Base-by-base conservation (phyloP, 1,139 yeast species). In the Yamadazyma friedrichii region DNA sequence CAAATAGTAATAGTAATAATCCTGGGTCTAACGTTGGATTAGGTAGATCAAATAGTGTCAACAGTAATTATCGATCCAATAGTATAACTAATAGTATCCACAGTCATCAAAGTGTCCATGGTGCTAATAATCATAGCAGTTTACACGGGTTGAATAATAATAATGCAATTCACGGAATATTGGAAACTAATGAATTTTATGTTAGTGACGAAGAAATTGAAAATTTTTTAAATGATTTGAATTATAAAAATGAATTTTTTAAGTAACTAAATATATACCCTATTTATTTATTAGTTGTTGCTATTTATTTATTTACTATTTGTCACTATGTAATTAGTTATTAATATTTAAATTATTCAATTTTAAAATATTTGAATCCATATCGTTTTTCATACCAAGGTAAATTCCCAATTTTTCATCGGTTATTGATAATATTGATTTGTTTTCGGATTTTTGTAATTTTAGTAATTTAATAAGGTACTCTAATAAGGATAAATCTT, bases 341-440 rank as follows among this genome's bases (percentile, higher is more conserved):
- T 46, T 39, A 11, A 66, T 46, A 26, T 63, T 56, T 39, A 70
- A 58, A 42, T 64, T 56, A 39, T 67, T 54, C 37, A 71, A 52
- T 35, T 76, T 51, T 30, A 56, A 60, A 3, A 64, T 61, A 44
- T 67, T 70, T 9, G 76, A 70, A 10, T 61, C 56, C 15, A 67
- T 39, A 46, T 82, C 88, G 51, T 86, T 89, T 15, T 37, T 37
- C 6, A 29, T 39, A 37, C 77, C 74, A 26, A 87, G 61, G 51
- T 84, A 86, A 1, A 81, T 55, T 9, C 84, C 63, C 15, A 87
- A 64, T 16, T 85, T 73, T 55, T 86, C 95, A 56, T 87, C 95
- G 13, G 76, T 74, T 10, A 82, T 75, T 3, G 75, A 65, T 16
- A 80, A 58, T 8, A 85, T 61, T 1, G 82, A 66, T 25, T 61